phyloP scores from a whole-genome alignment of 1,284 basidiomycete species.

The Tilletia setariae region DNA sequence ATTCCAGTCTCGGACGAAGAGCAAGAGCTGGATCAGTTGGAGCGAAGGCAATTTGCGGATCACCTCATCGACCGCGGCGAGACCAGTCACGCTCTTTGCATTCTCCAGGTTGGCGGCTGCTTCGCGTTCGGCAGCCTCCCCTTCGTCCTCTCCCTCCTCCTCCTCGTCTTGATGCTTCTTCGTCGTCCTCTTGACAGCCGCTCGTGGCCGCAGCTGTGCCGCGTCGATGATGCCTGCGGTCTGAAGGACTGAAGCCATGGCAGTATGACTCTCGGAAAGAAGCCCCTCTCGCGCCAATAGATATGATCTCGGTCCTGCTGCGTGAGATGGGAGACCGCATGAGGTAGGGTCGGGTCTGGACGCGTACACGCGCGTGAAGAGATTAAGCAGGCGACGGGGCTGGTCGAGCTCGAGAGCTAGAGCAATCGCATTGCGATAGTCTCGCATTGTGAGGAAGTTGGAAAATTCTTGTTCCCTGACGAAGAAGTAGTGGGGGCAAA shows the following conservation, averaged over 20 bases:
- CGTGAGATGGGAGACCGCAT: no score
- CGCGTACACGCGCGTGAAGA: conserved; percentile 63
- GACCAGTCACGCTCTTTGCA: conserved; percentile 40
- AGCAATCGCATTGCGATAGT: conserved; percentile 85
- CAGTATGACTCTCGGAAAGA: not conserved
- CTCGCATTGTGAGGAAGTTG: conserved; percentile 81
- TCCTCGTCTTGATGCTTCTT: not conserved
- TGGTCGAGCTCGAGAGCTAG: conserved; percentile 89
- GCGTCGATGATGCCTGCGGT: conserved; percentile 78
- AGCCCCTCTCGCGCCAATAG: conserved; percentile 2
- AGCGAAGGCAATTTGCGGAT: conserved; percentile 68
- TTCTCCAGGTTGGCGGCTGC: not conserved
- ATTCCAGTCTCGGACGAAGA: conserved; percentile 89
- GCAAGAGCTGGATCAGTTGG: conserved; percentile 76
- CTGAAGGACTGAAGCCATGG: conserved; percentile 79
- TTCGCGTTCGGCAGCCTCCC: not conserved
- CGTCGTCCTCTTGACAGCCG: not conserved
- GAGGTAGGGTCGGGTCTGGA: conserved; percentile 20
- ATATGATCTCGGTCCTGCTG: not conserved
- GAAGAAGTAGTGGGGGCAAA: not conserved
- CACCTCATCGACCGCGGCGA: conserved; percentile 59
- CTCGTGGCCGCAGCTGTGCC: conserved; percentile 34
- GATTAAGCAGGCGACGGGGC: conserved; percentile 75
- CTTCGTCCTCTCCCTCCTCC: not conserved
- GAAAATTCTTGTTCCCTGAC: conserved; percentile 87